phyloP scores from a whole-genome alignment of 768 basidiomycete species.

The Lentinus tigrinus region DNA sequence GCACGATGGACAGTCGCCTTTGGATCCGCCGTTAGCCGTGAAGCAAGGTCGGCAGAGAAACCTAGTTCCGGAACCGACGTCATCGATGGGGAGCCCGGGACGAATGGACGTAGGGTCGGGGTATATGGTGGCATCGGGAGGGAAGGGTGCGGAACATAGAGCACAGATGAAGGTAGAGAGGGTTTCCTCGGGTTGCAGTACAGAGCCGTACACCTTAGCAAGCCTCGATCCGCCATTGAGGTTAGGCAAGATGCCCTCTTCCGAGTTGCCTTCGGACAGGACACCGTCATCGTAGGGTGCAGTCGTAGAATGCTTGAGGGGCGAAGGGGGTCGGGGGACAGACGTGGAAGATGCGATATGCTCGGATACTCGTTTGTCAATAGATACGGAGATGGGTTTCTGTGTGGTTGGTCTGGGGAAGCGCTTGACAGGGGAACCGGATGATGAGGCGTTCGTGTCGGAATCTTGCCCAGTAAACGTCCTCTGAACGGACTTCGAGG shows the following conservation, averaged over 20 bases:
- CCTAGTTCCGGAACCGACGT: constrained; percentile 30
- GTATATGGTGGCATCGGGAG: constrained; percentile 84
- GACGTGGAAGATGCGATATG: constrained; percentile 57
- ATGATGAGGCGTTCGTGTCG: constrained; percentile 12
- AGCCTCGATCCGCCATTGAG: constrained; percentile 53
- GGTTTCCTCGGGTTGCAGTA: constrained; percentile 76
- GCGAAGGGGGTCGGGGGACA: constrained; percentile 49
- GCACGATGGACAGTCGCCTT: constrained; percentile 70
- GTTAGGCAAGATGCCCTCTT: constrained; percentile 61
- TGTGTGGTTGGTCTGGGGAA: constrained; percentile 48
- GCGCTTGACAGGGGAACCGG: constrained; percentile 38
- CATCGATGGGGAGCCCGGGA: constrained; percentile 18
- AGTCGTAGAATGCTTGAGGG: constrained; percentile 43
- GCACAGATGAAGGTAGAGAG: constrained; percentile 70
- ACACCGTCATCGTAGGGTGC: constrained; percentile 28
- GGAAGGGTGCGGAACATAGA: constrained; percentile 61
- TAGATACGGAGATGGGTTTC: constrained; percentile 25
- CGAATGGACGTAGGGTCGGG: constrained; percentile 55
- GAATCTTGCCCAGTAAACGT: constrained; percentile 5
- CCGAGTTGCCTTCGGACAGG: constrained; percentile 47
- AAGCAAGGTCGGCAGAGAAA: constrained; percentile 81
- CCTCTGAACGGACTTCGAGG: constrained; percentile 30
- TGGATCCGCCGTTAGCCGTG: constrained; percentile 68
- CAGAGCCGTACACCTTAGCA: constrained; percentile 83
- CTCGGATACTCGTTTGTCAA: constrained; percentile 51